phyloP scores from a whole-genome alignment of 371 early-diverging fungal genomes.

The Mortierella sp. region DNA sequence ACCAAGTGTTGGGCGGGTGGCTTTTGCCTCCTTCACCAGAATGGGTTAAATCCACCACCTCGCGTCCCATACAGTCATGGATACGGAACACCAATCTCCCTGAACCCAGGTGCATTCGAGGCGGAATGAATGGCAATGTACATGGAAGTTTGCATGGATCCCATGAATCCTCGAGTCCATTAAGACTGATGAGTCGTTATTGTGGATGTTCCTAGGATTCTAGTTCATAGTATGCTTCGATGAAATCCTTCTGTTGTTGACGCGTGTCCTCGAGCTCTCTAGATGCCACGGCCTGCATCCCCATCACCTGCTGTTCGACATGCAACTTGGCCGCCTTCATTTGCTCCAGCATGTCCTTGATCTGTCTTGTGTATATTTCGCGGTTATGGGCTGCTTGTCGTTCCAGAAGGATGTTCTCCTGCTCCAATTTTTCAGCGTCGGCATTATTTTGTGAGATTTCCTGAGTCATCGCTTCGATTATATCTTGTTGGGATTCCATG shows the following conservation, averaged over 20 bases:
- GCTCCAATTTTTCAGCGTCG: slow-evolving; percentile 32
- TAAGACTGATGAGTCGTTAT: background rate
- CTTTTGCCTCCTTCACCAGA: too few species aligned
- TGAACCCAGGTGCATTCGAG: too few species aligned
- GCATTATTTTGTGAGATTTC: slow-evolving; percentile 21
- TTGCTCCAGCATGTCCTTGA: slow-evolving; percentile 31
- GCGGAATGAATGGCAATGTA: too few species aligned
- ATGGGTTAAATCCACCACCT: too few species aligned
- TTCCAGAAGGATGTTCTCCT: slow-evolving; percentile 32
- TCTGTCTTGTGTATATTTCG: slow-evolving; percentile 20
- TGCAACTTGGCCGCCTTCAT: slow-evolving; percentile 25
- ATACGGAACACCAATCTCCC: too few species aligned
- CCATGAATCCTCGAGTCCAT: background rate
- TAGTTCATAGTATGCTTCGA: background rate
- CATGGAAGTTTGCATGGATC: too few species aligned
- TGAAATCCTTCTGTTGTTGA: slow-evolving; percentile 5
- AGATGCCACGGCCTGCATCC: slow-evolving; percentile 29
- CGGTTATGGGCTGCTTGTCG: slow-evolving; percentile 36
- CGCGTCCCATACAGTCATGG: too few species aligned
- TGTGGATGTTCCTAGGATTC: background rate
- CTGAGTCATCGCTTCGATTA: slow-evolving; percentile 21
- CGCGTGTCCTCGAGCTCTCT: slow-evolving; percentile 23
- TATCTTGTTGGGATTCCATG: slow-evolving; percentile 18
- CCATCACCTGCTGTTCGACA: slow-evolving; percentile 43
- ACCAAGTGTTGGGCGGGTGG: too few species aligned